phyloP scores from a whole-genome alignment of 2,329 filamentous ascomycete genomes.

The Penicillium verrucosum region DNA sequence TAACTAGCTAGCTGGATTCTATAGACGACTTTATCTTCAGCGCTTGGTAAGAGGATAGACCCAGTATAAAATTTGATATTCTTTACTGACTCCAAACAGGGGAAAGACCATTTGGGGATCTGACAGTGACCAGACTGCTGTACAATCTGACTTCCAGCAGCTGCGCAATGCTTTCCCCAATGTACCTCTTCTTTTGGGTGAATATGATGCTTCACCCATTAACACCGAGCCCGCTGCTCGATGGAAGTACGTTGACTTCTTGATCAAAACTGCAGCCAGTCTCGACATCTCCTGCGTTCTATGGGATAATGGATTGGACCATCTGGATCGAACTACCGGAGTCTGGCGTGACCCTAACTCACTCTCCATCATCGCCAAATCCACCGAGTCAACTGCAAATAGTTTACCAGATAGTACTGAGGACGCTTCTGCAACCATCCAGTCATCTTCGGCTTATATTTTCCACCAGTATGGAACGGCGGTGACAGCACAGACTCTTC shows the following conservation, averaged over 20 bases:
- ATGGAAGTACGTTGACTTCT: constrained; percentile 58
- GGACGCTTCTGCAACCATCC: constrained; percentile 45
- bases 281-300: constrained; percentile 53
- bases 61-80: constrained; percentile 18
- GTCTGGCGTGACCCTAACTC: constrained; percentile 52
- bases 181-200: constrained; percentile 56
- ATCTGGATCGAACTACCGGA: constrained; percentile 50
- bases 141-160: constrained; percentile 51
- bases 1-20: neutral
- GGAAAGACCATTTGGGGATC: constrained; percentile 61
- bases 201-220: constrained; percentile 53
- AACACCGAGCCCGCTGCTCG: constrained; percentile 55
- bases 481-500: constrained; percentile 44
- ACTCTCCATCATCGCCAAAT: constrained; percentile 49
- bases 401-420: constrained; percentile 53
- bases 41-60: constrained; percentile 22
- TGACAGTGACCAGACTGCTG: constrained; percentile 50
- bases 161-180: constrained; percentile 55
- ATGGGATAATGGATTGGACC: constrained; percentile 60
- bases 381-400: constrained; percentile 46
- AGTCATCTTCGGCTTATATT: constrained; percentile 53
- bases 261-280: constrained; percentile 49
- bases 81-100: constrained; percentile 48
- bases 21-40: constrained; percentile 31
- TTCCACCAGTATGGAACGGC: constrained; percentile 52